Evolutionary conservation across 352 stramenopile species (phyloP).

Genomic region (Phytopythium ostracodes): DNA sequence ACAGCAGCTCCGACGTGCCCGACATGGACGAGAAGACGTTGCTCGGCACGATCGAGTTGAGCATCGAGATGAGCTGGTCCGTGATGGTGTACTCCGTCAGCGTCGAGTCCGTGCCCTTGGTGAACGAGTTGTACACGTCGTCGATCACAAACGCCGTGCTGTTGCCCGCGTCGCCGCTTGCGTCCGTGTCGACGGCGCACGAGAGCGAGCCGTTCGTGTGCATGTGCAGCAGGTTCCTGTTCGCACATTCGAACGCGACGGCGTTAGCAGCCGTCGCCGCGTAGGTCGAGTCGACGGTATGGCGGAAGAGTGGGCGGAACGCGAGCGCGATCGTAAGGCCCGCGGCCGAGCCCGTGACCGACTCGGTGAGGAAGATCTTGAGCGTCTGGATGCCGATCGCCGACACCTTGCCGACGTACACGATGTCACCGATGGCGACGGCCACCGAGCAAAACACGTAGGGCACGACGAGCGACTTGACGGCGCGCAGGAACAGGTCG

Average conservation of each 20-base stretch:
- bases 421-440: constrained; percentile 68
- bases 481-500: constrained; percentile 68
- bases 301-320: constrained; percentile 55
- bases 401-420: constrained; percentile 71
- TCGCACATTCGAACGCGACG: constrained; percentile 47
- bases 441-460: constrained; percentile 82
- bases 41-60: constrained; percentile 49
- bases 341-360: constrained; percentile 39
- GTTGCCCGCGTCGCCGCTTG: constrained; percentile 6
- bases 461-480: constrained; percentile 75
- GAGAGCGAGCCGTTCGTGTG: constrained; percentile 22
- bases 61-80: constrained; percentile 56
- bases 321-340: constrained; percentile 51
- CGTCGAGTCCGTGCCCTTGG: constrained; percentile 30
- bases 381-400: constrained; percentile 64
- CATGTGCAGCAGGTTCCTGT: constrained; percentile 32
- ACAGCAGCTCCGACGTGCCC: constrained; percentile 40
- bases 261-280: constrained; percentile 19
- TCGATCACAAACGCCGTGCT: constrained; percentile 31
- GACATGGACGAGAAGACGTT: constrained; percentile 60
- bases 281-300: constrained; percentile 17
- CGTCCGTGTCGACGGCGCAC: constrained; percentile 18
- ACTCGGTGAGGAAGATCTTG: constrained; percentile 54
- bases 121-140: constrained; percentile 48
- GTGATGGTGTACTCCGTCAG: constrained; percentile 49